A percentile compares a stretch with the other conserved stretches of the same genome.
phyloP scores from a whole-genome alignment of 2,329 filamentous ascomycete species.

The Aspergillus latus region DNA sequence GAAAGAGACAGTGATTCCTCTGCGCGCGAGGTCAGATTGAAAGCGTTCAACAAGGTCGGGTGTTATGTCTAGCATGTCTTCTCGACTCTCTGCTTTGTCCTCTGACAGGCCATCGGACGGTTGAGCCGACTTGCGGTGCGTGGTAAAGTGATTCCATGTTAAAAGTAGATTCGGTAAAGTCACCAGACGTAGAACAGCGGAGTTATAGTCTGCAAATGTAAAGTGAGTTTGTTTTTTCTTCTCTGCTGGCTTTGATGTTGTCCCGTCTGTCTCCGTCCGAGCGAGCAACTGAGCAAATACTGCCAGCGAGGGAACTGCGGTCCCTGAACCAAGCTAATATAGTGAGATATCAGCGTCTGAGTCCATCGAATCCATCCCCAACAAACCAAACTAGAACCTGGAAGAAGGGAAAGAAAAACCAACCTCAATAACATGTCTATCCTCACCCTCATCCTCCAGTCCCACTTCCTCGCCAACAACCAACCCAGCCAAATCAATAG shows the following conservation, averaged over 20 bases:
- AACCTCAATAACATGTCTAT: constrained; percentile 46
- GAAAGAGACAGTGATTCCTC: constrained; percentile 53
- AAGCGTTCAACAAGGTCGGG: constrained; percentile 50
- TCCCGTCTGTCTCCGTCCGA: constrained; percentile 18
- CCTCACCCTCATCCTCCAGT: constrained; percentile 11
- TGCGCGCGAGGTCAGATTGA: constrained; percentile 39
- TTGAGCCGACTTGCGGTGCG: constrained; percentile 7
- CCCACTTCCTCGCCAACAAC: constrained; percentile 23
- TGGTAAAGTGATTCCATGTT: constrained; percentile 47
- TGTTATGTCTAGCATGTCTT: constrained; percentile 49
- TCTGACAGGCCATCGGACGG: constrained; percentile 2
- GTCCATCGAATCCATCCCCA: neutral
- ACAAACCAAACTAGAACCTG: neutral
- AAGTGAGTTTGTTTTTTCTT: constrained; percentile 44
- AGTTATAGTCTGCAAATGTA: constrained; percentile 63
- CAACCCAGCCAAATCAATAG: constrained; percentile 56
- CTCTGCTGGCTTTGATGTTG: neutral
- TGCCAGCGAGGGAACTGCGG: constrained; percentile 57
- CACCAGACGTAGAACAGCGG: constrained; percentile 58
- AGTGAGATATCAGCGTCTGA: neutral
- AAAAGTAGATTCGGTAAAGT: constrained; percentile 62
- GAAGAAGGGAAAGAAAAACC: constrained; percentile 10
- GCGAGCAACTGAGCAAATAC: constrained; percentile 54
- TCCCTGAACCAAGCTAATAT: constrained; percentile 60
- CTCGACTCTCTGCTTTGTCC: constrained; percentile 6